These are phyloP conservation scores for Hibiscus trionum DNA, from an alignment of 345 rosid genomes.

Conservation along the genomic window DNA sequence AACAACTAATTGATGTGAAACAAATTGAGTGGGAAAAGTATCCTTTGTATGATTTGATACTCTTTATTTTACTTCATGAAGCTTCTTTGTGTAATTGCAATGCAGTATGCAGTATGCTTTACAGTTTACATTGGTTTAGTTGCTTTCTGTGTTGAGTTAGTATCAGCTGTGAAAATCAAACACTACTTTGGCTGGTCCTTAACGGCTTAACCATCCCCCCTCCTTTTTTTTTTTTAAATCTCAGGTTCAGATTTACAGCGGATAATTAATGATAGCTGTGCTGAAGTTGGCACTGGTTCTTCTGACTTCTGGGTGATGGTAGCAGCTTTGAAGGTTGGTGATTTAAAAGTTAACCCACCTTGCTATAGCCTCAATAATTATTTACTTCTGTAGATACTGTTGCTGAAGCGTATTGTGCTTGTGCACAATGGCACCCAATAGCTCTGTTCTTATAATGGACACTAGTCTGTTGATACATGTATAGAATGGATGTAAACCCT, in stretches of 20 bases:
- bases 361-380: not conserved
- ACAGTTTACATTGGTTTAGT: not conserved
- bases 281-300: constrained; percentile 55
- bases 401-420: not conserved
- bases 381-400: not conserved
- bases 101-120: not conserved
- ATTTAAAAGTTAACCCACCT: constrained; percentile 17
- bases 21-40: not conserved
- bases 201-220: not conserved
- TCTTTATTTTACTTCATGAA: not conserved
- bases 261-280: constrained; percentile 53
- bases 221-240: not conserved
- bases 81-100: not conserved
- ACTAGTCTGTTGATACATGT: not conserved
- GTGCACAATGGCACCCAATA: not conserved
- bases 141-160: not conserved
- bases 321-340: constrained; percentile 81
- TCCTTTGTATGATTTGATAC: not conserved
- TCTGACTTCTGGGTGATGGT: constrained; percentile 97
- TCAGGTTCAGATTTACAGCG: constrained; percentile 62
- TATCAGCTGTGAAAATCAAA: not conserved
- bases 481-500: not conserved
- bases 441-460: not conserved
- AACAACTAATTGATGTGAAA: not conserved
- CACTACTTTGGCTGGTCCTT: not conserved